A percentile compares a stretch with the other conserved stretches of the same genome.
These are phyloP conservation scores for Fusarium devonianum DNA, from an alignment of 2,329 filamentous ascomycete genomes.

Conservation along the genomic window DNA sequence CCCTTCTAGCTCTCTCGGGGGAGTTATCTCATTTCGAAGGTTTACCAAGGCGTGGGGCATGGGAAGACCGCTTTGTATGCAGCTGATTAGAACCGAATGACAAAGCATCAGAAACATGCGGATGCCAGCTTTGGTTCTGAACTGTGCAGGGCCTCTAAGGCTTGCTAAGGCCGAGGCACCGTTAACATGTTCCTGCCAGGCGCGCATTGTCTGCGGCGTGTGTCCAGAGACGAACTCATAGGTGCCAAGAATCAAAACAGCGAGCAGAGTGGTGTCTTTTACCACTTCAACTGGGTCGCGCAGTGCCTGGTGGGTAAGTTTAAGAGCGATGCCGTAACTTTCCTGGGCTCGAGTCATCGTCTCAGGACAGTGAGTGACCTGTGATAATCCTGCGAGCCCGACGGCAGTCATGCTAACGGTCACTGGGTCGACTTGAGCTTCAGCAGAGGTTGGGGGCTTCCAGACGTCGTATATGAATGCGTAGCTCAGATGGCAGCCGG, in stretches of 20 bases:
- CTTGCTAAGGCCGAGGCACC: slow-evolving; percentile 59
- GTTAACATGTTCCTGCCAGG: slow-evolving; percentile 62
- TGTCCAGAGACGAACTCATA: slow-evolving; percentile 62
- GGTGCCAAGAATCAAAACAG: slow-evolving; percentile 60
- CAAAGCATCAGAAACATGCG: slow-evolving; percentile 63
- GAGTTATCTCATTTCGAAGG: slow-evolving; percentile 53
- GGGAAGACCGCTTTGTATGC: slow-evolving; percentile 57
- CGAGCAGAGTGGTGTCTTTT: slow-evolving; percentile 61
- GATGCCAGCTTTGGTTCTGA: slow-evolving; percentile 54
- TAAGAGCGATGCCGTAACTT: slow-evolving; percentile 60
- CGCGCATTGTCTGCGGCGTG: slow-evolving; percentile 54
- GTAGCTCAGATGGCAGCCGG: slow-evolving; percentile 58
- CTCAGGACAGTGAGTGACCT: slow-evolving; percentile 51
- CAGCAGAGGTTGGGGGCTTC: slow-evolving; percentile 51
- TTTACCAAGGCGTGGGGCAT: slow-evolving; percentile 58
- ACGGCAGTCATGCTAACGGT: slow-evolving; percentile 63
- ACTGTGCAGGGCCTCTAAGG: slow-evolving; percentile 57
- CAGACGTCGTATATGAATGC: slow-evolving; percentile 62
- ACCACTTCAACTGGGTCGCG: slow-evolving; percentile 51
- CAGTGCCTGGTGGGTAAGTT: slow-evolving; percentile 60
- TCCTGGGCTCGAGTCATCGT: slow-evolving; percentile 57
- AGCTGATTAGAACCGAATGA: slow-evolving; percentile 59
- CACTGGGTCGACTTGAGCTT: slow-evolving; percentile 53
- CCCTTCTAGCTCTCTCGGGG: slow-evolving; percentile 47
- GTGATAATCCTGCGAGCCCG: slow-evolving; percentile 59